Conservation (phyloP, 345 rosid genomes). For the Geranium brycei region DNA sequence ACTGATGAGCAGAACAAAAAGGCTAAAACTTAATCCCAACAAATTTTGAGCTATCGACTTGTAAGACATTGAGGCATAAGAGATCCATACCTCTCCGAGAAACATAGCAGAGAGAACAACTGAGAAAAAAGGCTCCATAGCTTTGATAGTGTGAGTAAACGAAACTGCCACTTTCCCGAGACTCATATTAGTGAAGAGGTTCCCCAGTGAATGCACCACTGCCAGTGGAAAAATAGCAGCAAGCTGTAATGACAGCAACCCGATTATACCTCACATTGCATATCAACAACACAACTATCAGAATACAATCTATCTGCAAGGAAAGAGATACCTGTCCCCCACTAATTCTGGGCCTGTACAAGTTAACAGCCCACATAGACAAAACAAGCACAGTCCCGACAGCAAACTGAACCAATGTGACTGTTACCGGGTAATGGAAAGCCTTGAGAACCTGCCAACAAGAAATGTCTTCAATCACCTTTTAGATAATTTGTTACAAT, state of each 20-base stretch:
- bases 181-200: slow-evolving; percentile 40
- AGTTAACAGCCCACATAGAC: slow-evolving; percentile 38
- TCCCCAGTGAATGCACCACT: slow-evolving; percentile 28
- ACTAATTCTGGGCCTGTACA: slow-evolving; percentile 31
- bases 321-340: slow-evolving; percentile 14
- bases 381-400: slow-evolving; percentile 29
- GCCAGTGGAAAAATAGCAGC: slow-evolving; percentile 32
- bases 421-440: slow-evolving; percentile 29
- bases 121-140: slow-evolving; percentile 44
- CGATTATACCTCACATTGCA: too few relatives aligned
- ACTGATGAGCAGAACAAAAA: slow-evolving; percentile 8
- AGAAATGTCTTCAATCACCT: not conserved
- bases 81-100: slow-evolving; percentile 31
- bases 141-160: slow-evolving; percentile 44
- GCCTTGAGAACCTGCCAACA: slow-evolving; percentile 32
- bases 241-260: slow-evolving; percentile 13
- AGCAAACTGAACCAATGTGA: slow-evolving; percentile 28
- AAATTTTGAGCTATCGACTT: not conserved
- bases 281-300: not conserved
- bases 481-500: too few relatives aligned
- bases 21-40: not conserved
- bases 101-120: slow-evolving; percentile 43
- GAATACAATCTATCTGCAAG: not conserved
- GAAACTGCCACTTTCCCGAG: slow-evolving; percentile 48
- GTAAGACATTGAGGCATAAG: not conserved